Evolutionary conservation across 2,329 filamentous ascomycete species (phyloP), one percentile per base, ranked within the genome.

Genomic region (Fusarium sp.): DNA sequence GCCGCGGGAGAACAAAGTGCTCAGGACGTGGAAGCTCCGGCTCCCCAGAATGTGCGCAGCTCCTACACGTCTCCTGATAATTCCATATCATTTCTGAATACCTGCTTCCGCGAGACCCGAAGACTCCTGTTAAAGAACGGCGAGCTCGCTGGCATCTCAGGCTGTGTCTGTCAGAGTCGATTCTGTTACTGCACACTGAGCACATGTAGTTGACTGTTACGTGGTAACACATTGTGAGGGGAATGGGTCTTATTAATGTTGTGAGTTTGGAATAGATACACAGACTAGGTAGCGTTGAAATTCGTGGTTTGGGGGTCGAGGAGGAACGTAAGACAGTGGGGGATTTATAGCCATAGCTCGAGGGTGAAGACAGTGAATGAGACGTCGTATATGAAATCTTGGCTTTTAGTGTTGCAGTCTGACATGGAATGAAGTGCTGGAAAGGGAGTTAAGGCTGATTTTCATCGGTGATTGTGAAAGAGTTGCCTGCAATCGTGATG

Each of bases 151-250:
- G 20, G 10, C 44, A 67, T n/a, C 22, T 35, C 0, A 41, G 31
- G 3, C n/a, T 24, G 9, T 67, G 61, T 1, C 16, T 60, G 9
- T 67, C 61, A 14, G 11, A 60, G 18, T 56, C 36, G 12, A 60
- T 45, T 28, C 64, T 42, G 16, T 30, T 28, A 8, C 36, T 15
- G 12, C 51, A 67, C 0, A 67, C 33, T 0, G 51, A 47, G n/a
- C 61, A 67, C 44, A 67, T 59, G 26, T 66, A 67, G 11, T 61
- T 63, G 33, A 61, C 33, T 26, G 20, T 45, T 18, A 67, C 35
- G 2, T 42, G 14, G 20, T 67, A 67, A 18, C 62, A 67, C 61
- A 67, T 64, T 39, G 14, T n/a, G 33, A 28, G 11, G 5, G 39
- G 15, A n/a, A 10, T 11, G 24, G 3, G n/a, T 14, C 3, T 57